Base-by-base conservation (phyloP, 23 red algal species). In the Gracilariopsis chorda region DNA sequence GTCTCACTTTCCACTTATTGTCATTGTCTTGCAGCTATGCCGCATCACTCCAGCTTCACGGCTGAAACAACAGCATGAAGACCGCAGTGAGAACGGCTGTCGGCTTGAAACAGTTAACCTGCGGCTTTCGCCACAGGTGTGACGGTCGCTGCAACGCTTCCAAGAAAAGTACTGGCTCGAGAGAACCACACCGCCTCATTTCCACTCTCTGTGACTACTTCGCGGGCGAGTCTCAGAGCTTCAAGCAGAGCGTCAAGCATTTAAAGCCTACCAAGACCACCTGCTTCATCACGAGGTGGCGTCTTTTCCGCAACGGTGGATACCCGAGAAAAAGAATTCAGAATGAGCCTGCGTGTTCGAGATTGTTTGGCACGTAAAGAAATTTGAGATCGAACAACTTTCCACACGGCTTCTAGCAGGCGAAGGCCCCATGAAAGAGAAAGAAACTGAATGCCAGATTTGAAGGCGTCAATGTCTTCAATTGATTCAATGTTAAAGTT, bases 111-210 rank as follows among this genome's bases (percentile, higher is more conserved):
- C 20, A 84, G 80, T 68, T 84, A 51, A 19, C 23, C 80, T 8
- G 58, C 80, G 40, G 80, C 80, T 84, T 84, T 84, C 27, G 80
- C 80, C 19, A 57, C 80, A 63, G 80, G 80, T 27, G 56, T 84
- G 13, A 84, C 80, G 12, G 80, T 84, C 20, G 56, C 55, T 7
- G 80, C 80, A 10, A 41, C 80, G 19, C 16, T 23, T 24, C 56
- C 59, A 10, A 84, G 56, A 69, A 49, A 36, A 67, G 33, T 67
- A 30, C 36, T 65, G 16, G 80, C 56, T 21, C 56, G 56, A 10
- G 80, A 63, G 36, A 84, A 84, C 80, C 80, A 84, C 33, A 21
- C 46, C n/a, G 80, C 80, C 20, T 84, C 55, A 6, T 27, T 64
- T 9, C 80, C 80, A 84, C 55, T 64, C 45, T 68, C 32, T 0